These are phyloP conservation scores for Plantago coronopus DNA, from an alignment of 305 asterid species.

Conservation along the genomic window DNA sequence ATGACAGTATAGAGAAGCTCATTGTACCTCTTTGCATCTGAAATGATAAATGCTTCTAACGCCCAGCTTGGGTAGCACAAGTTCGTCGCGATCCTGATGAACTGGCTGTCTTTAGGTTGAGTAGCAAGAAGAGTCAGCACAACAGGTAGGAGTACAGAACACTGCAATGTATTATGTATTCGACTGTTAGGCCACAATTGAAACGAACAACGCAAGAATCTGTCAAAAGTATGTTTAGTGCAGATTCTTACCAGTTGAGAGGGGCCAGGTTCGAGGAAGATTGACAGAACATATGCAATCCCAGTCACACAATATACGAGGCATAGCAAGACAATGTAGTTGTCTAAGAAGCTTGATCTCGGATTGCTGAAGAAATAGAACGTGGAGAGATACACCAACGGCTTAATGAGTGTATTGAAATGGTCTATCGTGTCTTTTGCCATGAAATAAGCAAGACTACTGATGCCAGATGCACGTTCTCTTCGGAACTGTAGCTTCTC, in stretches of 20 bases:
- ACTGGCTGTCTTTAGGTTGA: conserved; percentile 47
- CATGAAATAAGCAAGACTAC: conserved; percentile 84
- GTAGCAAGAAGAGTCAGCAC: conserved; percentile 83
- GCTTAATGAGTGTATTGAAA: conserved; percentile 78
- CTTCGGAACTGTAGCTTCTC: conserved; percentile 80
- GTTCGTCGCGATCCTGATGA: conserved; percentile 38
- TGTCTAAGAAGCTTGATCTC: conserved; percentile 70
- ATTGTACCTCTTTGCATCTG: conserved; percentile 71
- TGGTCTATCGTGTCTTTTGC: conserved; percentile 89
- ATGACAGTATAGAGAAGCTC: background rate
- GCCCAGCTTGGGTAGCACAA: conserved; percentile 88
- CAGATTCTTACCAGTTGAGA: conserved; percentile 70
- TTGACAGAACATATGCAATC: conserved; percentile 70
- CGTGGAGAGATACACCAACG: conserved; percentile 85
- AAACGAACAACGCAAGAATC: background rate
- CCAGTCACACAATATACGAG: conserved; percentile 89
- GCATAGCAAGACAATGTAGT: conserved; percentile 70
- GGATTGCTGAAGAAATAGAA: conserved; percentile 91
- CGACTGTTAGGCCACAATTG: background rate
- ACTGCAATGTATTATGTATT: conserved; percentile 50
- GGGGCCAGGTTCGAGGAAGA: conserved; percentile 83
- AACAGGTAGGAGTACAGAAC: conserved; percentile 86
- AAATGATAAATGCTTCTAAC: conserved; percentile 77
- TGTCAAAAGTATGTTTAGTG: conserved; percentile 4
- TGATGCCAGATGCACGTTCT: conserved; percentile 89